These are phyloP conservation scores for Zizania latifolia DNA, from an alignment of 176 grass and related monocot genomes.

Conservation along the genomic window DNA sequence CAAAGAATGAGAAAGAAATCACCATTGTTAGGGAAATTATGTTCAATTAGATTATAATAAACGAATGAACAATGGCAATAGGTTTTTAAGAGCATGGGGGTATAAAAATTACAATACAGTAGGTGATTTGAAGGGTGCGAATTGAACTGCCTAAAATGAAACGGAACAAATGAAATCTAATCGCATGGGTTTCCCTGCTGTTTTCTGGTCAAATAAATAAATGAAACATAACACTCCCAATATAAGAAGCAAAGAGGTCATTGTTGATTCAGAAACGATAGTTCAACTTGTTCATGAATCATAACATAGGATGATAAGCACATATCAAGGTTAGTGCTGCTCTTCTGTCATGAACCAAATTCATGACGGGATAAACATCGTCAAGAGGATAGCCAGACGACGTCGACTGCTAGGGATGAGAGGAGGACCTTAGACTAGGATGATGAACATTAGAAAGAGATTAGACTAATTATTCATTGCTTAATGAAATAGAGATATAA, in stretches of 20 bases:
- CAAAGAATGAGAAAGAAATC: not conserved
- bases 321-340: not conserved
- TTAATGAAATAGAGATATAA: too few species aligned
- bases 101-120: slow-evolving; percentile 20
- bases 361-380: too few species aligned
- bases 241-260: not conserved
- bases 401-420: too few species aligned
- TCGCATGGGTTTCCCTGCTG: too few species aligned
- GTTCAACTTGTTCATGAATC: not conserved
- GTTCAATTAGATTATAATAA: not conserved
- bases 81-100: not conserved
- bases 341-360: not conserved
- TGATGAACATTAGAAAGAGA: too few species aligned
- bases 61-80: not conserved
- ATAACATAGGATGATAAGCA: not conserved
- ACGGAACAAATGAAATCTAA: too few species aligned
- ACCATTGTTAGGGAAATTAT: not conserved
- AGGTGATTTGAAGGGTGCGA: not conserved
- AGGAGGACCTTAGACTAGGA: too few species aligned
- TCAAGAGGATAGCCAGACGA: too few species aligned
- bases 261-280: not conserved
- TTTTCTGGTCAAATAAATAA: too few species aligned
- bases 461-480: too few species aligned
- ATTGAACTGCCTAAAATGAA: not conserved
- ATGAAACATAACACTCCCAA: not conserved